Evolutionary conservation across 805 yeast genomes (phyloP).

Genomic region (Metschnikowia shivogae): DNA sequence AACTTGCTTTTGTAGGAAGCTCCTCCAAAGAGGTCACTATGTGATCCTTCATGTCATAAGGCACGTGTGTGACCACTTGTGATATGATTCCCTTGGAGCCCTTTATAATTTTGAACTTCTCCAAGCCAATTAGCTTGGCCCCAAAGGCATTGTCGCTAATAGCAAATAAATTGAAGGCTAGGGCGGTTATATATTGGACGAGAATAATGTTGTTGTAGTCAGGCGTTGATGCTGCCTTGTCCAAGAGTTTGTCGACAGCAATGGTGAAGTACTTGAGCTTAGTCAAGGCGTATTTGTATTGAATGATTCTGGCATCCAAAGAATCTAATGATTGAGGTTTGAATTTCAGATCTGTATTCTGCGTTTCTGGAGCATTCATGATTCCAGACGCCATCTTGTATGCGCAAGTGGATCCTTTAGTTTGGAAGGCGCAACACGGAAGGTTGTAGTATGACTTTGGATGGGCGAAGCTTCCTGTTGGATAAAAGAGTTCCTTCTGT

Average conservation of each 20-base stretch:
- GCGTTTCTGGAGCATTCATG: not conserved
- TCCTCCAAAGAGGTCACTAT: slow-evolving; percentile 27
- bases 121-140: slow-evolving; percentile 25
- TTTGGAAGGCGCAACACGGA: not conserved
- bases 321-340: slow-evolving; percentile 27
- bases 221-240: not conserved
- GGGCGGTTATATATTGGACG: slow-evolving; percentile 32
- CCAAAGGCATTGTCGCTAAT: slow-evolving; percentile 34
- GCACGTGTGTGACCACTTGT: slow-evolving; percentile 33
- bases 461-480: no score
- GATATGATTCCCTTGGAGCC: slow-evolving; percentile 25
- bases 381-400: not conserved
- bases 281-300: slow-evolving; percentile 50
- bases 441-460: no score
- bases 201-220: slow-evolving; percentile 19
- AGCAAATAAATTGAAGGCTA: slow-evolving; percentile 31
- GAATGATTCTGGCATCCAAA: slow-evolving; percentile 54
- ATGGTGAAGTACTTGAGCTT: slow-evolving; percentile 39
- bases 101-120: slow-evolving; percentile 27
- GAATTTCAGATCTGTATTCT: not conserved
- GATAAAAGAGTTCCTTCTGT: no score
- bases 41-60: slow-evolving; percentile 39
- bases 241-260: slow-evolving; percentile 10
- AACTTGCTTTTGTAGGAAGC: slow-evolving; percentile 24
- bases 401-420: not conserved